Percentiles rank a stretch among this genome's conserved stretches.
Evolutionary conservation across 352 stramenopile species (phyloP).

Genomic region (Phytophthora parvispora): DNA sequence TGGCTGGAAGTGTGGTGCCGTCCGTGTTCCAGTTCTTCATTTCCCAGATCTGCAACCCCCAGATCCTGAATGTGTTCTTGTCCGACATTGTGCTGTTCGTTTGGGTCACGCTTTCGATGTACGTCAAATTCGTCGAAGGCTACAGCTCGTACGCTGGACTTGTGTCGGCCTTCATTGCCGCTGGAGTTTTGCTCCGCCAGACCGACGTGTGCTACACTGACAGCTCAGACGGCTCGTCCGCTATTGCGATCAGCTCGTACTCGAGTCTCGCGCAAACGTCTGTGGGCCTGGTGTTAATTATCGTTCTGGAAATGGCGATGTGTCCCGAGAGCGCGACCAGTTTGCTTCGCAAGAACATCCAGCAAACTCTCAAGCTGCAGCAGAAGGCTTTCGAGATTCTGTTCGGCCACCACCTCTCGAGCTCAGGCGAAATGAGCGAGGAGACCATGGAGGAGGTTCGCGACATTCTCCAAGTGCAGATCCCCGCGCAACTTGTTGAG

Average conservation of each 20-base stretch:
- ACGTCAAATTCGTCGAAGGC: slow-evolving; percentile 72
- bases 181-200: slow-evolving; percentile 70
- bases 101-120: slow-evolving; percentile 83
- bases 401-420: slow-evolving; percentile 78
- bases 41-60: slow-evolving; percentile 65
- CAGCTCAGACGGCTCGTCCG: slow-evolving; percentile 47
- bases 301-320: slow-evolving; percentile 73
- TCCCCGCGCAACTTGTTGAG: slow-evolving; percentile 66
- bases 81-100: slow-evolving; percentile 71
- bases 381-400: slow-evolving; percentile 73
- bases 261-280: slow-evolving; percentile 84
- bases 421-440: slow-evolving; percentile 57
- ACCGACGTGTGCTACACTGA: slow-evolving; percentile 63
- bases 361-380: slow-evolving; percentile 74
- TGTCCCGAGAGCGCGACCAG: slow-evolving; percentile 75
- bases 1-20: slow-evolving; percentile 85
- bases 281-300: slow-evolving; percentile 84
- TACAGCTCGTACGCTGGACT: slow-evolving; percentile 80
- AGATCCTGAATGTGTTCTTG: slow-evolving; percentile 52
- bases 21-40: slow-evolving; percentile 91
- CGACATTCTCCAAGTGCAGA: slow-evolving; percentile 63
- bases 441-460: slow-evolving; percentile 68
- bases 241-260: slow-evolving; percentile 79
- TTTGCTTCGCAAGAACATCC: slow-evolving; percentile 78
- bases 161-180: slow-evolving; percentile 79